These are phyloP conservation scores for Fusarium abutilonis DNA, from an alignment of 2,329 filamentous ascomycete genomes.

Conservation along the genomic window DNA sequence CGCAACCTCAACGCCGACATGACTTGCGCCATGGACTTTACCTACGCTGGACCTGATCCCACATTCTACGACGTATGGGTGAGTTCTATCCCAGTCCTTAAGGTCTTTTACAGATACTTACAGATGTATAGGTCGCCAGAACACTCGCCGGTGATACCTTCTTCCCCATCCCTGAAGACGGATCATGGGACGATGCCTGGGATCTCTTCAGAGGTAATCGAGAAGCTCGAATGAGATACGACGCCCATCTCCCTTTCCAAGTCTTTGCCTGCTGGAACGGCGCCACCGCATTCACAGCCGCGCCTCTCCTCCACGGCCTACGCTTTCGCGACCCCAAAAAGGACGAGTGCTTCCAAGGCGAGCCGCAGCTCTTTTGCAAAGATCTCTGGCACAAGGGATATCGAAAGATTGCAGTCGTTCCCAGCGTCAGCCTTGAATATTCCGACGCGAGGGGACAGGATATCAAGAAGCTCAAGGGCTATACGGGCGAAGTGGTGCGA, in stretches of 20 bases:
- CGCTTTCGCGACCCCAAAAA: conserved; percentile 54
- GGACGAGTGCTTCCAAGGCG: conserved; percentile 63
- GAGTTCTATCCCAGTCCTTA: background rate
- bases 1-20: conserved; percentile 60
- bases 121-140: conserved; percentile 55
- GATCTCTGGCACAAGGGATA: conserved; percentile 63
- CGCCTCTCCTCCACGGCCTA: conserved; percentile 56
- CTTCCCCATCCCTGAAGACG: conserved; percentile 62
- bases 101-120: background rate
- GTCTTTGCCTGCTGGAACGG: conserved; percentile 72
- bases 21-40: conserved; percentile 70
- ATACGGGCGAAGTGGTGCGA: conserved; percentile 51
- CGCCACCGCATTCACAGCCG: conserved; percentile 60
- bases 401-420: conserved; percentile 64
- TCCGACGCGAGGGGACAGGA: conserved; percentile 54
- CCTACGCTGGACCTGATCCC: conserved; percentile 54
- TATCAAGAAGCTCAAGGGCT: conserved; percentile 64
- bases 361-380: conserved; percentile 66
- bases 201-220: conserved; percentile 64
- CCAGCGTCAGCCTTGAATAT: conserved; percentile 65
- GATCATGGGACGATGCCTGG: conserved; percentile 60
- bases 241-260: conserved; percentile 60
- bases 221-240: conserved; percentile 49
- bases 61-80: conserved; percentile 67
- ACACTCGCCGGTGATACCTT: conserved; percentile 64